Evolutionary conservation across 257 asterid species (phyloP).

Genomic region (Rhazya stricta): DNA sequence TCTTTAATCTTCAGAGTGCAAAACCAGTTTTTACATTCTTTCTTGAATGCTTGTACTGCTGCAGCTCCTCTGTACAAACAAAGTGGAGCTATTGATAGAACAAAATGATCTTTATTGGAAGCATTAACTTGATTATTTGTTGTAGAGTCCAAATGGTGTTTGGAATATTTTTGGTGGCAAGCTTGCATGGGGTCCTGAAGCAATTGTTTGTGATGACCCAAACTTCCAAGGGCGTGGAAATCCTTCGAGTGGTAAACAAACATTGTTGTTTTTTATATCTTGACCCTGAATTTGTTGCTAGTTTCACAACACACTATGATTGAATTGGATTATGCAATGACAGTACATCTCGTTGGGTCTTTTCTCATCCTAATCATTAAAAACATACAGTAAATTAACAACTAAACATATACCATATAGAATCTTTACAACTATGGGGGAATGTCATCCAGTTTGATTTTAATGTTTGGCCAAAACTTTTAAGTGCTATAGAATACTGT

Average conservation of each 20-base stretch:
- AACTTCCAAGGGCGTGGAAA: constrained; percentile 46
- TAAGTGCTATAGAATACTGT: not conserved
- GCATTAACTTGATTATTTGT: constrained; percentile 8
- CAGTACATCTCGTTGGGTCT: not conserved
- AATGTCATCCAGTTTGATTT: not conserved
- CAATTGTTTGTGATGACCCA: constrained; percentile 49
- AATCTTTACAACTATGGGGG: not conserved
- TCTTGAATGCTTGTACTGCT: not conserved
- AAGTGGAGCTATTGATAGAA: constrained; percentile 1
- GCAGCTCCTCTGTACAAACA: not conserved
- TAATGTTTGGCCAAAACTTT: not conserved
- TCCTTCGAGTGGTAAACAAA: constrained; percentile 35
- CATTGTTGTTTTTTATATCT: constrained; percentile 3
- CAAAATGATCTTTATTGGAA: constrained; percentile 5
- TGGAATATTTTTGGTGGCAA: constrained; percentile 50
- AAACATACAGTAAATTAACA: not conserved
- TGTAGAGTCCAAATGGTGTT: constrained; percentile 38
- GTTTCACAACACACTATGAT: not conserved
- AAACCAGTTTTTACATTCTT: not conserved
- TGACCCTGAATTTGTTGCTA: not conserved
- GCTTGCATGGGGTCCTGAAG: constrained; percentile 43
- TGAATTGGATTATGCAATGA: not conserved
- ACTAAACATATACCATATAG: not conserved
- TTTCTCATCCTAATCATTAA: not conserved
- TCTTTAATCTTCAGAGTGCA: not conserved